Base-by-base conservation (phyloP, 1,139 yeast species). In the Scheffersomyces segobiensis region DNA sequence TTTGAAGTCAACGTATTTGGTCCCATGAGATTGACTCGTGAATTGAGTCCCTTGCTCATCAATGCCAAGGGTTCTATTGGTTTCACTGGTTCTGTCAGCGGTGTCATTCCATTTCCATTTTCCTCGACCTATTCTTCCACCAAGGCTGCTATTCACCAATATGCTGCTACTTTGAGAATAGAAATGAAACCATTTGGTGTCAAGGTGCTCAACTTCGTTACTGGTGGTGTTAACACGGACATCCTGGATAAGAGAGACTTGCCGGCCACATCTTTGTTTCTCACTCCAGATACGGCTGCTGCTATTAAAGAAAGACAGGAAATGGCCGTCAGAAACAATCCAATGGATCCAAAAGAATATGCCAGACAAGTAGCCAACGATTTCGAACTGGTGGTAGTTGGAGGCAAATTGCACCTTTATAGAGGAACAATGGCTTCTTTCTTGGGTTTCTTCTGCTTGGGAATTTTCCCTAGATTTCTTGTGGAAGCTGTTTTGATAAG, bases 181-280 rank as follows among this genome's bases (percentile, higher is more conserved):
- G 96, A 91, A 72, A 69, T 91, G 79, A 84, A 83, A 67, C 91
- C 93, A 2, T 88, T 89, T 66, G 90, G 83, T 20, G 95, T 91
- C 20, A 79, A 84, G 56, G 96, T 91, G 2, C 78, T 91, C 59
- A 89, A 88, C 55, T 84, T 88, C 3, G 75, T 87, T 53, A 89
- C 96, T 5, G 92, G 74, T 50, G 91, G 87, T 49, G 91, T 88
- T 24, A 71, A 78, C 49, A 88, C 93, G 12, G 82, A 81, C 55
- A 86, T 88, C 61, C 87, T 83, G 0, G 89, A 86, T 63, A 78
- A 59, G 24, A 55, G 64, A 52, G 80, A 84, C 0, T 71, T 89
- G 51, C 90, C 92, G 2, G 72, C 72, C 42, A 75, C 71, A 46
- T 88, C 95, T 0, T 66, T 86, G 50, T 90, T 80, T 70, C 76